Evolutionary conservation across 192 early-diverging fungal genomes (phyloP).

Genomic region (Entomortierella beljakovae): DNA sequence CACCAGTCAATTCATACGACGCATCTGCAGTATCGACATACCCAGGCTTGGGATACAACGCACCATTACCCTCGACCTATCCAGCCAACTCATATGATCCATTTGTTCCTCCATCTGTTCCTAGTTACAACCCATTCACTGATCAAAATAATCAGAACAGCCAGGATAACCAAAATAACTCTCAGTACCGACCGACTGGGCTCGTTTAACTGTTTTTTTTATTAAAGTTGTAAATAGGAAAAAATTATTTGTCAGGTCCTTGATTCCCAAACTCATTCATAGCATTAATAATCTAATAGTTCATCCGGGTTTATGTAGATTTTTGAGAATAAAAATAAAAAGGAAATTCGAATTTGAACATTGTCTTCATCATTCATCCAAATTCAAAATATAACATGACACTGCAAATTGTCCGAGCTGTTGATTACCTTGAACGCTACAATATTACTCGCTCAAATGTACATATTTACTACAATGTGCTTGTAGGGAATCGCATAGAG

Average conservation of each 20-base stretch:
- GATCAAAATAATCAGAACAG: not conserved
- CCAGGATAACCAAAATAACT: not conserved
- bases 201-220: not conserved
- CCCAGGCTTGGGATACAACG: no score
- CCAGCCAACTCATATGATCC: not conserved
- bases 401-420: conserved; percentile 24
- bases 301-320: not conserved
- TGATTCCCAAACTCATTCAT: not conserved
- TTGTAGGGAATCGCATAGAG: conserved; percentile 14
- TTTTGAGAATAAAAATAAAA: not conserved
- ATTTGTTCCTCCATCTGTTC: not conserved
- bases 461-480: conserved; percentile 49
- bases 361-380: no score
- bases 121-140: not conserved
- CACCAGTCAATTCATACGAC: no score
- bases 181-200: not conserved
- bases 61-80: no score
- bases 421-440: conserved; percentile 48
- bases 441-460: conserved; percentile 42
- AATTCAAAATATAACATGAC: no score
- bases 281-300: not conserved
- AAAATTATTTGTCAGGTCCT: conserved; percentile 7
- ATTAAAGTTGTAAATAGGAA: conserved; percentile 1
- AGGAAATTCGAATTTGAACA: not conserved
- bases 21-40: no score